Evolutionary conservation across 352 stramenopile species (phyloP).

Genomic region (Elongisporangium anandrum): DNA sequence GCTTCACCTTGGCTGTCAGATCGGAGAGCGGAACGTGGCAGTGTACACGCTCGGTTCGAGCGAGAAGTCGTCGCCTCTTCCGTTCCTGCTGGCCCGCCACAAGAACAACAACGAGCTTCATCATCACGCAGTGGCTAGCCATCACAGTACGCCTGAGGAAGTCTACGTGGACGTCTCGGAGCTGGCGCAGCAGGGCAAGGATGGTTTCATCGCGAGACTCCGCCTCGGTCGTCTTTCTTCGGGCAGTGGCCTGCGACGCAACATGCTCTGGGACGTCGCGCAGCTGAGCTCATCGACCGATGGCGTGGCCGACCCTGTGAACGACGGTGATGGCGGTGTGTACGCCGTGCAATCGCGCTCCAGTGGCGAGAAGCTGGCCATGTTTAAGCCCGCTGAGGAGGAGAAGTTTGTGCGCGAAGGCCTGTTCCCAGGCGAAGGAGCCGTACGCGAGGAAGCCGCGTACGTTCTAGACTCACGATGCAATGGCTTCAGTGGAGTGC

Average conservation of each 20-base stretch:
- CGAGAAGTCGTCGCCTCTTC: conserved; percentile 9
- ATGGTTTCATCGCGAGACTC: conserved; percentile 66
- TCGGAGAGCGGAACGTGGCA: conserved; percentile 53
- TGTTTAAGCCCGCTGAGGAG: conserved; percentile 81
- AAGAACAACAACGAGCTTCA: conserved; percentile 1
- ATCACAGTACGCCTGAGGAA: conserved; percentile 28
- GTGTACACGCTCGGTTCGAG: conserved; percentile 50
- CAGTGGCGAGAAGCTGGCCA: conserved; percentile 67
- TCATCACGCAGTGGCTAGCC: background rate
- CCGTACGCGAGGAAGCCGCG: conserved; percentile 67
- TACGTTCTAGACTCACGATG: conserved; percentile 68
- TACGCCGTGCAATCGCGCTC: conserved; percentile 67
- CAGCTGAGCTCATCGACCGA: conserved; percentile 43
- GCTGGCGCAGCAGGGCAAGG: conserved; percentile 66
- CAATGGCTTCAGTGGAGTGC: conserved; percentile 73
- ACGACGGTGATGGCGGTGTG: conserved; percentile 63
- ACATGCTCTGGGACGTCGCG: conserved; percentile 80
- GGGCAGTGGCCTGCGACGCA: conserved; percentile 46
- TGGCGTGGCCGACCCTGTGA: conserved; percentile 46
- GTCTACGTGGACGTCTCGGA: conserved; percentile 69
- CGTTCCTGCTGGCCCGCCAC: conserved; percentile 5
- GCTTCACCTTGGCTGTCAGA: conserved; percentile 53
- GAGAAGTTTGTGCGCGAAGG: conserved; percentile 75
- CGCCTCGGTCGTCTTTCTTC: conserved; percentile 54
- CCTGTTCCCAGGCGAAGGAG: conserved; percentile 59